A percentile compares a stretch with the other conserved stretches of the same genome.
phyloP scores from a whole-genome alignment of 2,329 filamentous ascomycete species.

The Pyrenochaeta sp. region DNA sequence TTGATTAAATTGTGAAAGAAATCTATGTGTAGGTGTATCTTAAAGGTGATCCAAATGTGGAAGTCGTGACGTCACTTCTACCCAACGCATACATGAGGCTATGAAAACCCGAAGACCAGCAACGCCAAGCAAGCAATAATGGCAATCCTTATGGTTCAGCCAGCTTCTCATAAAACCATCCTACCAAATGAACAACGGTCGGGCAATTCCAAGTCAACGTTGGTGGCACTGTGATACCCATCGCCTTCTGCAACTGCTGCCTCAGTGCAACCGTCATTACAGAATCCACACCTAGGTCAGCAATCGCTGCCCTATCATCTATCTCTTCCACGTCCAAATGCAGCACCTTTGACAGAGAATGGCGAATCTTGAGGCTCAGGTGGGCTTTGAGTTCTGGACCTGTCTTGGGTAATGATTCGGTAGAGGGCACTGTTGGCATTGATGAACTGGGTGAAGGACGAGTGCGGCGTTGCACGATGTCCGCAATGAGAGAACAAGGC shows the following conservation, averaged over 20 bases:
- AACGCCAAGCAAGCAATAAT: no score
- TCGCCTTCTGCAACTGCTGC: slow-evolving; percentile 43
- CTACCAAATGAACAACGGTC: slow-evolving; percentile 49
- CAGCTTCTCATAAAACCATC: slow-evolving; percentile 46
- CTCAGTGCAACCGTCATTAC: slow-evolving; percentile 53
- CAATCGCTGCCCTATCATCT: slow-evolving; percentile 44
- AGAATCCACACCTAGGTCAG: slow-evolving; percentile 52
- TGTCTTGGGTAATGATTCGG: slow-evolving; percentile 8
- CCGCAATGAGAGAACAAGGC: slow-evolving; percentile 22
- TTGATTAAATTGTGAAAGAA: neutral
- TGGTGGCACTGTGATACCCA: slow-evolving; percentile 50
- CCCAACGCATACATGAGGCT: neutral
- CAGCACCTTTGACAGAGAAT: slow-evolving; percentile 46
- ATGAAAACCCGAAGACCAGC: no score
- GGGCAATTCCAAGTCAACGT: slow-evolving; percentile 54
- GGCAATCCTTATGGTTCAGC: neutral
- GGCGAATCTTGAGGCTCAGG: slow-evolving; percentile 43
- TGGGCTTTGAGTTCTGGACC: slow-evolving; percentile 40
- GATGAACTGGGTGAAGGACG: neutral
- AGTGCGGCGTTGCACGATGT: slow-evolving; percentile 22
- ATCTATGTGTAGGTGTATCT: neutral
- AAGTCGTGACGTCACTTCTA: neutral
- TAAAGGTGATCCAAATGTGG: neutral
- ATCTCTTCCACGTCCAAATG: slow-evolving; percentile 46
- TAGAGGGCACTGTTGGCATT: neutral